Evolutionary conservation across 1,139 yeast species (phyloP).

Genomic region (Lodderomyces oxycetoniae): DNA sequence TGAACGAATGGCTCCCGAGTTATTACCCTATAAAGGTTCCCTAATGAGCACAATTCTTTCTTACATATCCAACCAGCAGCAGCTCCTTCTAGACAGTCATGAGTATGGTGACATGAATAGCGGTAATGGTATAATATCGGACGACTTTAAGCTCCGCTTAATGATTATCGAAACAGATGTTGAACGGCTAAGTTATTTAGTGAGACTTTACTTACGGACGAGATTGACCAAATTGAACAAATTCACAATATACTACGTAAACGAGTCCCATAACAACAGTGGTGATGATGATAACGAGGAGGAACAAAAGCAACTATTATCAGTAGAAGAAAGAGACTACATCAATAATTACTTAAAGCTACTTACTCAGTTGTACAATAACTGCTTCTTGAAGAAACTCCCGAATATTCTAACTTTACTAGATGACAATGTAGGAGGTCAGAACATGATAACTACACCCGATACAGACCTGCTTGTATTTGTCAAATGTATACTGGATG

Average conservation of each 20-base stretch:
- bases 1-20: slow-evolving; percentile 82
- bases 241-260: slow-evolving; percentile 52
- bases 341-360: slow-evolving; percentile 60
- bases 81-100: slow-evolving; percentile 59
- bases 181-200: slow-evolving; percentile 76
- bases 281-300: slow-evolving; percentile 20
- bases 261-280: slow-evolving; percentile 16
- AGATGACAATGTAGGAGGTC: slow-evolving; percentile 74
- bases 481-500: slow-evolving; percentile 45
- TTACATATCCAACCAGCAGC: slow-evolving; percentile 66
- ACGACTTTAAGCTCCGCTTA: slow-evolving; percentile 71
- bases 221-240: slow-evolving; percentile 71
- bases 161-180: slow-evolving; percentile 88
- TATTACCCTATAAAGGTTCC: slow-evolving; percentile 63
- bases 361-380: slow-evolving; percentile 60
- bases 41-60: slow-evolving; percentile 54
- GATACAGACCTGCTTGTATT: slow-evolving; percentile 74
- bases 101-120: slow-evolving; percentile 44
- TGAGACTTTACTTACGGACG: slow-evolving; percentile 75
- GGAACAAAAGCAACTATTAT: slow-evolving; percentile 27
- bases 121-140: slow-evolving; percentile 35
- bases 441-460: slow-evolving; percentile 77
- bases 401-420: slow-evolving; percentile 67
- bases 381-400: slow-evolving; percentile 59
- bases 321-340: slow-evolving; percentile 59